A percentile compares a stretch with the other conserved stretches of the same genome.
Conservation (phyloP, 768 basidiomycete species). For the Macrolepiota fuliginosa region DNA sequence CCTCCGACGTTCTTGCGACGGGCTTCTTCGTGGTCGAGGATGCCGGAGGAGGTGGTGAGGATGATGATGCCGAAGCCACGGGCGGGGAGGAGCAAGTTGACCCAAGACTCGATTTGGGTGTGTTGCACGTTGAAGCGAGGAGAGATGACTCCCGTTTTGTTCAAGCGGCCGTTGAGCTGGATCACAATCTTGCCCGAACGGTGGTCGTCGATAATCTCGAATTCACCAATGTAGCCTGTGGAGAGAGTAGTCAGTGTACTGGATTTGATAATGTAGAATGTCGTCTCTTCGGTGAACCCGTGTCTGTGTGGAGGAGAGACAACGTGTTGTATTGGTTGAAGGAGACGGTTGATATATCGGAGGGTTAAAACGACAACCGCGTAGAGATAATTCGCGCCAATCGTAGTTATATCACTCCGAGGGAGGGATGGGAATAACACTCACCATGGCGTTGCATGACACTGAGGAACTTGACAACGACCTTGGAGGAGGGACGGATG, state of each 20-base stretch:
- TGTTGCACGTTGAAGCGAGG: conserved; percentile 97
- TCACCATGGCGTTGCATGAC: conserved; percentile 99
- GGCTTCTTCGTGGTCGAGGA: conserved; percentile 98
- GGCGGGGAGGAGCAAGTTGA: conserved; percentile 93
- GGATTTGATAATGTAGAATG: conserved; percentile 23
- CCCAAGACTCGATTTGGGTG: conserved; percentile 91
- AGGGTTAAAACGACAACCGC: conserved; percentile 81
- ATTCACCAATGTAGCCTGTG: conserved; percentile 95
- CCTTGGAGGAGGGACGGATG: conserved; percentile 95
- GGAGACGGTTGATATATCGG: conserved; percentile 64
- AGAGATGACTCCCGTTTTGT: conserved; percentile 99
- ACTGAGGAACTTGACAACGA: conserved; percentile 94
- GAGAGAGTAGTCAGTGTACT: conserved; percentile 7
- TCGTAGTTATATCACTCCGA: conserved; percentile 87
- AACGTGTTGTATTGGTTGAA: conserved; percentile 62
- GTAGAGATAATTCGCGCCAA: conserved; percentile 56
- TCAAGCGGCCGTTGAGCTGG: conserved; percentile 96
- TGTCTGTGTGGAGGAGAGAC: conserved; percentile 32
- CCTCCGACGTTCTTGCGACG: conserved; percentile 98
- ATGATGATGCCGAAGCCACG: conserved; percentile 97
- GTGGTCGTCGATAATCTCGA: conserved; percentile 98
- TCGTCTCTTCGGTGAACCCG: conserved; percentile 59
- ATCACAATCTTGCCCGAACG: conserved; percentile 97
- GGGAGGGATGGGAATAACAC: conserved; percentile 25
- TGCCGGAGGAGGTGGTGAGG: conserved; percentile 96